A percentile compares a stretch with the other conserved stretches of the same genome.
Conservation (phyloP, 1,284 basidiomycete species). For the Neonothopanus nambi region DNA sequence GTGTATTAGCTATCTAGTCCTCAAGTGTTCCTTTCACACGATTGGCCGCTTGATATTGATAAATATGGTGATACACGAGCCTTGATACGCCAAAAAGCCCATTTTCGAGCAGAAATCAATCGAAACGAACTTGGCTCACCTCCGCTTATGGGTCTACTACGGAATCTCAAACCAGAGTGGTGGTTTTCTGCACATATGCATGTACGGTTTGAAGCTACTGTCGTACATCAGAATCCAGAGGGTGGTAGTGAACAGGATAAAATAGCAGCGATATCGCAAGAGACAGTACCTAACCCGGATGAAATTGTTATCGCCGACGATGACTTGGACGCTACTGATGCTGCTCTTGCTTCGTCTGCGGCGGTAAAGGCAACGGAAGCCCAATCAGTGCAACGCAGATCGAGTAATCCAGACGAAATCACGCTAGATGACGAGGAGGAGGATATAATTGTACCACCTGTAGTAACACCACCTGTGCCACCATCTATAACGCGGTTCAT, state of each 20-base stretch:
- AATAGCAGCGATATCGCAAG: neutral
- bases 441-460: constrained; percentile 36
- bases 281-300: constrained; percentile 51
- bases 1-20: constrained; percentile 55
- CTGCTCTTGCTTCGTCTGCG: constrained; percentile 13
- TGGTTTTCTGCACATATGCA: constrained; percentile 98
- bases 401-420: constrained; percentile 72
- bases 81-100: constrained; percentile 80
- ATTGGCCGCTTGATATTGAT: constrained; percentile 93
- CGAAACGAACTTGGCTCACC: constrained; percentile 84
- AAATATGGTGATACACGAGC: constrained; percentile 71
- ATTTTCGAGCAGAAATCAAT: constrained; percentile 77
- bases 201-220: constrained; percentile 75
- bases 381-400: constrained; percentile 6
- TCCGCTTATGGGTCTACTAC: constrained; percentile 80
- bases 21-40: constrained; percentile 89
- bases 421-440: constrained; percentile 60
- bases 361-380: neutral
- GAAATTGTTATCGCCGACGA: constrained; percentile 68
- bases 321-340: constrained; percentile 27
- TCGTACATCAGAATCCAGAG: constrained; percentile 56
- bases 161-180: constrained; percentile 77
- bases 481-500: constrained; percentile 71
- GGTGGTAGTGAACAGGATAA: constrained; percentile 10
- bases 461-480: constrained; percentile 27